Percentiles rank a stretch among this genome's conserved stretches.
Conservation (phyloP, 805 yeast species). For the Maudiozyma saulgeensis region DNA sequence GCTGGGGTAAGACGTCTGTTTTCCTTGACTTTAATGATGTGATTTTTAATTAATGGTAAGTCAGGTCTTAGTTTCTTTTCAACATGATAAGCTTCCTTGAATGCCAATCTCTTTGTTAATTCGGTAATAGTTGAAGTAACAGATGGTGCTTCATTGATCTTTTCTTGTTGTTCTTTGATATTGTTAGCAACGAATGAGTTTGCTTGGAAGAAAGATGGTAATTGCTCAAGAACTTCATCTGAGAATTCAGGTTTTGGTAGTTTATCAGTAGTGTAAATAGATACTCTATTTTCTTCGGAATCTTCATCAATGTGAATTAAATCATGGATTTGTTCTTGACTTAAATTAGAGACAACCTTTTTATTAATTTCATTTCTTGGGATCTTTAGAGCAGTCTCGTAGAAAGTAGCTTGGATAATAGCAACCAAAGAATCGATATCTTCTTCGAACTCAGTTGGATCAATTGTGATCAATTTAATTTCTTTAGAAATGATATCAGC, state of each 20-base stretch:
- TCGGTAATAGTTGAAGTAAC: background rate
- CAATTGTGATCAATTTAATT: background rate
- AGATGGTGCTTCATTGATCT: slow-evolving; percentile 23
- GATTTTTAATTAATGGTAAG: slow-evolving; percentile 64
- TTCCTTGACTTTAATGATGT: slow-evolving; percentile 80
- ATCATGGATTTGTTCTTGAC: background rate
- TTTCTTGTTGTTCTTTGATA: slow-evolving; percentile 25
- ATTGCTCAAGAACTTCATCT: slow-evolving; percentile 15
- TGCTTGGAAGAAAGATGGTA: slow-evolving; percentile 51
- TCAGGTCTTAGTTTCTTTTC: slow-evolving; percentile 73
- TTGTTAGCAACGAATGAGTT: slow-evolving; percentile 59
- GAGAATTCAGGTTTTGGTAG: background rate
- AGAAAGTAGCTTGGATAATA: background rate
- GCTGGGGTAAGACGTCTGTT: slow-evolving; percentile 85
- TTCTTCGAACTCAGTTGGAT: background rate
- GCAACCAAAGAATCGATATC: background rate
- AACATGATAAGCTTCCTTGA: slow-evolving; percentile 68
- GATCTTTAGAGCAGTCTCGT: background rate
- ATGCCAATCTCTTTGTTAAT: slow-evolving; percentile 60
- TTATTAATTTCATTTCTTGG: background rate
- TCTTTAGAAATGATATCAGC: slow-evolving; percentile 30
- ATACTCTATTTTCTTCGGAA: background rate
- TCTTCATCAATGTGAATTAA: background rate
- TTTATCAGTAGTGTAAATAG: background rate
- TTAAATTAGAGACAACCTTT: background rate